These are phyloP conservation scores for Neoscytalidium dimidiatum DNA, from an alignment of 2,329 filamentous ascomycete species.

Conservation along the genomic window DNA sequence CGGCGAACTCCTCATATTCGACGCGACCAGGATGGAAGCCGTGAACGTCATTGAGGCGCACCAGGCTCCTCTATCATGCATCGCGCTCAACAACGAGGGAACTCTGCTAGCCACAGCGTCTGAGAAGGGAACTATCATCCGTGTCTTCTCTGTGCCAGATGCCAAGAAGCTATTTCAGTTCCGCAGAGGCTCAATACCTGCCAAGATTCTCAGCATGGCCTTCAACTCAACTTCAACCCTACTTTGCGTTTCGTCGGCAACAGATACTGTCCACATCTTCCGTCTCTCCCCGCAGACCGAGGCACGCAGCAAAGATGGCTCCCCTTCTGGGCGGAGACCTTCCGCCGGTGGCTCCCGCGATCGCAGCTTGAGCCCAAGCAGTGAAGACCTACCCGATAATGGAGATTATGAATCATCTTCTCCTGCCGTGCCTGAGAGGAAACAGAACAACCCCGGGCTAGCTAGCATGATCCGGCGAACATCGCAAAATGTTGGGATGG, in stretches of 20 bases:
- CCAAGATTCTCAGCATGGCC: conserved; percentile 97
- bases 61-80: conserved; percentile 84
- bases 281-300: conserved; percentile 55
- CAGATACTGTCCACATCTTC: conserved; percentile 96
- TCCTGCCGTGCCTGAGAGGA: conserved; percentile 33
- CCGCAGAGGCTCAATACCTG: conserved; percentile 90
- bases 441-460: conserved; percentile 69
- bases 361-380: conserved; percentile 45
- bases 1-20: conserved; percentile 90
- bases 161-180: conserved; percentile 96
- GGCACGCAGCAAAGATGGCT: conserved; percentile 20
- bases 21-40: conserved; percentile 84
- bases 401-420: conserved; percentile 38
- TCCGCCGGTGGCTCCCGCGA: conserved; percentile 32
- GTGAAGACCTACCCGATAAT: conserved; percentile 44
- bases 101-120: conserved; percentile 91
- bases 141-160: conserved; percentile 88
- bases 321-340: conserved; percentile 27
- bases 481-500: conserved; percentile 88
- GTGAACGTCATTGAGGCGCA: conserved; percentile 96
- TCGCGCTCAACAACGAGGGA: conserved; percentile 89
- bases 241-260: conserved; percentile 92
- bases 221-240: conserved; percentile 94
- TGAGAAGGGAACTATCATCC: conserved; percentile 95
- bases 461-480: conserved; percentile 91